phyloP scores from a whole-genome alignment of 1,139 yeast species.

The Candida tropicalis region DNA sequence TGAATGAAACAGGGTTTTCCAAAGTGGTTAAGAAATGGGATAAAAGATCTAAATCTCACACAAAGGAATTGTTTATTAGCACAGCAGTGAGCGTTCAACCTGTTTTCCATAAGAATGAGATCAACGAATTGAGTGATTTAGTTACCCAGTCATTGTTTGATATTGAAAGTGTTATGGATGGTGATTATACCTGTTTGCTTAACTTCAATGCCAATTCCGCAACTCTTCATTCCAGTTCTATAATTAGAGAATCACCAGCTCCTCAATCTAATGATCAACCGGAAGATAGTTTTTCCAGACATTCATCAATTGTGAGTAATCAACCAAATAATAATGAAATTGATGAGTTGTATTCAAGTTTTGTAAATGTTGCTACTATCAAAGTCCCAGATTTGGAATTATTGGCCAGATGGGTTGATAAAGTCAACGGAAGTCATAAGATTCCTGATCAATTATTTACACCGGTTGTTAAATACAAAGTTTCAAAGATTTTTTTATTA shows the following conservation, averaged over 20 bases:
- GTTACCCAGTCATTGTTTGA: slow-evolving; percentile 80
- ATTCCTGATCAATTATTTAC: slow-evolving; percentile 12
- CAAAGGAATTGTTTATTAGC: slow-evolving; percentile 86
- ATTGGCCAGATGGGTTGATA: slow-evolving; percentile 53
- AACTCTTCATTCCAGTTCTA: neutral
- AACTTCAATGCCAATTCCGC: slow-evolving; percentile 11
- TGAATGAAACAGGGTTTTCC: slow-evolving; percentile 93
- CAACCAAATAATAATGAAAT: slow-evolving; percentile 37
- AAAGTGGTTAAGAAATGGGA: slow-evolving; percentile 98
- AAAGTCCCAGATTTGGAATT: slow-evolving; percentile 48
- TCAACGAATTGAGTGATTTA: slow-evolving; percentile 80
- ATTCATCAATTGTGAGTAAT: slow-evolving; percentile 12
- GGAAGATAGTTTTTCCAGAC: slow-evolving; percentile 12
- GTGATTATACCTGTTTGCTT: slow-evolving; percentile 47
- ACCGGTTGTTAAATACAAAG: slow-evolving; percentile 34
- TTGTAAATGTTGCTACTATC: slow-evolving; percentile 58
- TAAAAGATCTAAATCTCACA: slow-evolving; percentile 90
- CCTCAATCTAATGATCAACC: slow-evolving; percentile 5
- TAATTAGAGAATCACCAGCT: slow-evolving; percentile 4
- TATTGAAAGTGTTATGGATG: slow-evolving; percentile 83
- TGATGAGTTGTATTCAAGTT: slow-evolving; percentile 70
- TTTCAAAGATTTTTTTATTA: slow-evolving; percentile 66
- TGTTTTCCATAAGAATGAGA: slow-evolving; percentile 87
- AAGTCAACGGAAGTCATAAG: slow-evolving; percentile 30
- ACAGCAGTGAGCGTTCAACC: slow-evolving; percentile 97